Conservation (phyloP, 2,329 filamentous ascomycete species). For the Juglanconis oblonga region DNA sequence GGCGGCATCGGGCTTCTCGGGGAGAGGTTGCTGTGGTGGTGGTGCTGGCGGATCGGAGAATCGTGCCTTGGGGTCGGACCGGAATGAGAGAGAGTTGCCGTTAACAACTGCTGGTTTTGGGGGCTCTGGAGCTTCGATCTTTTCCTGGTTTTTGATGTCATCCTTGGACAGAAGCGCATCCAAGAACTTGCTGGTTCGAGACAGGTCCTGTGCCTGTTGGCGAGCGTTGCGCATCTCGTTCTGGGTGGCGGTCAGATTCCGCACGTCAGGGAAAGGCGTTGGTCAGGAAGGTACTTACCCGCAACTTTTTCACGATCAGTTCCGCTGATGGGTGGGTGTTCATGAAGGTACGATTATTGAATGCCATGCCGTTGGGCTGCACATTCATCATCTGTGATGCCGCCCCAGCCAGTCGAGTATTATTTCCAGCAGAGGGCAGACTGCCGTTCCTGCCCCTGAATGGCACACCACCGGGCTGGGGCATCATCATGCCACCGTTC, state of each 20-base stretch:
- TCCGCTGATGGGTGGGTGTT: constrained; percentile 63
- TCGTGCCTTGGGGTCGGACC: constrained; percentile 73
- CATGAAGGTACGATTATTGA: constrained; percentile 18
- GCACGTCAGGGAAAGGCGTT: constrained; percentile 22
- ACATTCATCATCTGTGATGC: constrained; percentile 46
- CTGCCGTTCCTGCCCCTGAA: constrained; percentile 68
- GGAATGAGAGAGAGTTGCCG: constrained; percentile 52
- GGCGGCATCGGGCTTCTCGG: constrained; percentile 80
- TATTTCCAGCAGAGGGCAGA: constrained; percentile 60
- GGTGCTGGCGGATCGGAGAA: constrained; percentile 94
- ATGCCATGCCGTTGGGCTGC: constrained; percentile 55
- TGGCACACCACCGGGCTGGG: constrained; percentile 64
- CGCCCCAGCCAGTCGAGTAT: constrained; percentile 55
- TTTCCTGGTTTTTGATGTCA: constrained; percentile 56
- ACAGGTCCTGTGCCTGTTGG: constrained; percentile 82
- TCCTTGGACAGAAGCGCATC: constrained; percentile 74
- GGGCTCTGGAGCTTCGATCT: constrained; percentile 44
- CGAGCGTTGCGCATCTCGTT: constrained; percentile 87
- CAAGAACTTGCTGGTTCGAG: constrained; percentile 78
- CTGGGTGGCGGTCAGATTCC: constrained; percentile 42
- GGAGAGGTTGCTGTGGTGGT: constrained; percentile 87
- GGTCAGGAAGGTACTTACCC: constrained; percentile 52
- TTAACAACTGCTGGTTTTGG: constrained; percentile 48
- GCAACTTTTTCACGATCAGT: constrained; percentile 84
- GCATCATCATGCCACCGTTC: constrained; percentile 69